Evolutionary conservation across 176 grass and related monocot species (phyloP).

Genomic region (Hsuehochloa calcarea): DNA sequence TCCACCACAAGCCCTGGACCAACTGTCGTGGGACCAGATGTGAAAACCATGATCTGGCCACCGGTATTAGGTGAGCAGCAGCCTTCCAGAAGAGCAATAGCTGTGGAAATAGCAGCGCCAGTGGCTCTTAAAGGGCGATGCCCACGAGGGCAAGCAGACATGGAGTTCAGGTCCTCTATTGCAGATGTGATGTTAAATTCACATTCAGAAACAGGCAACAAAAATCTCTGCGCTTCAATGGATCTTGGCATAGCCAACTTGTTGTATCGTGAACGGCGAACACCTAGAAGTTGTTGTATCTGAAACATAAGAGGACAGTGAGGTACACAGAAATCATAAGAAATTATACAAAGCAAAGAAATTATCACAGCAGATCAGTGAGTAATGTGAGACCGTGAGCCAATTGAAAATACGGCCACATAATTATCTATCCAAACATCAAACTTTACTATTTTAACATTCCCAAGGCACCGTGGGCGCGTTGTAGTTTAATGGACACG

Average conservation of each 20-base stretch:
- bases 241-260: conserved; percentile 52
- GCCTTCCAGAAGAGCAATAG: conserved; percentile 86
- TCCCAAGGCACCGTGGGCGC: neutral
- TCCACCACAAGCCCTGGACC: conserved; percentile 86
- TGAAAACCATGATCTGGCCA: conserved; percentile 85
- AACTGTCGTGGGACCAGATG: conserved; percentile 81
- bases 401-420: neutral
- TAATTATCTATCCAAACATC: neutral
- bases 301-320: conserved; percentile 43
- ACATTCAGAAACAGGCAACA: conserved; percentile 87
- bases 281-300: conserved; percentile 82
- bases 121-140: conserved; percentile 64
- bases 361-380: neutral
- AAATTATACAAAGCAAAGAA: conserved; percentile 9
- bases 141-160: conserved; percentile 46
- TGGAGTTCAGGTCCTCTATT: conserved; percentile 72
- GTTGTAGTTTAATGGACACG: neutral
- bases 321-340: conserved; percentile 4
- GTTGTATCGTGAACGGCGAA: conserved; percentile 39
- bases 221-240: conserved; percentile 55
- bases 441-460: neutral
- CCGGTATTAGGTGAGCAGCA: conserved; percentile 57
- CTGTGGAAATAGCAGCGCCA: conserved; percentile 78
- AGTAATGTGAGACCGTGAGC: neutral
- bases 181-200: conserved; percentile 89